A percentile compares a stretch with the other conserved stretches of the same genome.
Evolutionary conservation across 2,329 filamentous ascomycete species (phyloP).

Genomic region (Penicillium oxalicum): DNA sequence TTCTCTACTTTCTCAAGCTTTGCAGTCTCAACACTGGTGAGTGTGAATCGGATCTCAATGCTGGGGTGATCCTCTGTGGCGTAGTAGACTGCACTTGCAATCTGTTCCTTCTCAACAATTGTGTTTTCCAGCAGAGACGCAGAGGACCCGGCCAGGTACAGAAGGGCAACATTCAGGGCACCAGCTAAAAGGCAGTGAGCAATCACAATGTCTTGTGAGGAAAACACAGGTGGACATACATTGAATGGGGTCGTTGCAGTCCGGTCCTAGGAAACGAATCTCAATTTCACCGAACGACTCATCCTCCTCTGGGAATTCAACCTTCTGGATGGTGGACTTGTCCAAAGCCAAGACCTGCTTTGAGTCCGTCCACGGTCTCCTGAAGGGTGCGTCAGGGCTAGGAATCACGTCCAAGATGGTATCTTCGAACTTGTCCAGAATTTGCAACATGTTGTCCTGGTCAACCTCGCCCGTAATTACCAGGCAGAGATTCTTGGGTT

Average conservation of each 20-base stretch:
- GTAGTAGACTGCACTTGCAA: conserved; percentile 79
- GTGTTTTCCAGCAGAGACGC: conserved; percentile 87
- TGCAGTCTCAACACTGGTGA: conserved; percentile 80
- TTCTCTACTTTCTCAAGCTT: conserved; percentile 79
- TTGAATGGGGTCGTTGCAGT: conserved; percentile 63
- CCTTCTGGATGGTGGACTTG: conserved; percentile 66
- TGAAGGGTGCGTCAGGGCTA: conserved; percentile 66
- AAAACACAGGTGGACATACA: conserved; percentile 33
- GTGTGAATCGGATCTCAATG: conserved; percentile 75
- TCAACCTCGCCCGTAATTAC: conserved; percentile 89
- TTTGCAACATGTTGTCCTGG: conserved; percentile 69
- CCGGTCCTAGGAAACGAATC: conserved; percentile 80
- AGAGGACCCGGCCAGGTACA: conserved; percentile 88
- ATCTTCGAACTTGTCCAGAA: conserved; percentile 82
- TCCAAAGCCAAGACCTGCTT: conserved; percentile 66
- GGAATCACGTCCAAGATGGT: conserved; percentile 80
- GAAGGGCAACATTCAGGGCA: conserved; percentile 72
- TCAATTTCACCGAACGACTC: conserved; percentile 86
- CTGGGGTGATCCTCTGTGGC: conserved; percentile 74
- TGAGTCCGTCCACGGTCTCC: conserved; percentile 86
- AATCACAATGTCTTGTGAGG: conserved; percentile 9
- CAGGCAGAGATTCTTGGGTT: conserved; percentile 88
- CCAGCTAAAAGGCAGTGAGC: conserved; percentile 41
- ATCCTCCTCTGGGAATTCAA: conserved; percentile 94
- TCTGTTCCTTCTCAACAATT: conserved; percentile 86